A percentile compares a stretch with the other conserved stretches of the same genome.
Conservation (phyloP, 2,329 filamentous ascomycete genomes). For the Leptographium galeiforme region DNA sequence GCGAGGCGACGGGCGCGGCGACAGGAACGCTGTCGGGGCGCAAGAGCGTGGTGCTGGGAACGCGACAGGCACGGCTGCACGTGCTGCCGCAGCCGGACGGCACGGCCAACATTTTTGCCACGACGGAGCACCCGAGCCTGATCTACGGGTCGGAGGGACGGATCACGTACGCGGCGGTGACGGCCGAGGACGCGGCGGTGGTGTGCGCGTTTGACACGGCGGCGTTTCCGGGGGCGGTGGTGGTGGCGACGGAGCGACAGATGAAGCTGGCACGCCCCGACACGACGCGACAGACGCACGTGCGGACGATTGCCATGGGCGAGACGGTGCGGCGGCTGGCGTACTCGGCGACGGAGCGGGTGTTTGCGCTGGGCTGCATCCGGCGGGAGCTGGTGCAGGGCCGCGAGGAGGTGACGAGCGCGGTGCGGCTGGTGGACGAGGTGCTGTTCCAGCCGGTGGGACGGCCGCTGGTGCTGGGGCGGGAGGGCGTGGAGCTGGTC, state of each 20-base stretch:
- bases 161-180: constrained; percentile 86
- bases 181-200: constrained; percentile 69
- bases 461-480: constrained; percentile 48
- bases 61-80: constrained; percentile 70
- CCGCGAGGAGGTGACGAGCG: constrained; percentile 62
- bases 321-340: constrained; percentile 79
- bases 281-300: constrained; percentile 73
- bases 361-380: constrained; percentile 80
- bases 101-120: constrained; percentile 72
- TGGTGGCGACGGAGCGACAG: constrained; percentile 63
- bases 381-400: constrained; percentile 56
- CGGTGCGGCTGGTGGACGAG: constrained; percentile 85
- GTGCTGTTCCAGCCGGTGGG: constrained; percentile 70
- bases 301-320: constrained; percentile 63
- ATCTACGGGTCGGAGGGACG: constrained; percentile 83
- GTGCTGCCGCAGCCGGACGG: constrained; percentile 55
- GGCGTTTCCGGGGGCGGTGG: constrained; percentile 68
- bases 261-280: constrained; percentile 74
- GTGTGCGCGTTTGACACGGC: constrained; percentile 73
- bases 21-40: constrained; percentile 54
- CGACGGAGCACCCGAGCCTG: constrained; percentile 83
- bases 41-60: constrained; percentile 76
- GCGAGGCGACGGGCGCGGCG: constrained; percentile 47
- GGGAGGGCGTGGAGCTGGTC: constrained; percentile 52
- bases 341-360: constrained; percentile 65